These are phyloP conservation scores for Oryza longistaminata DNA, from an alignment of 176 grass and related monocot species.

Conservation along the genomic window DNA sequence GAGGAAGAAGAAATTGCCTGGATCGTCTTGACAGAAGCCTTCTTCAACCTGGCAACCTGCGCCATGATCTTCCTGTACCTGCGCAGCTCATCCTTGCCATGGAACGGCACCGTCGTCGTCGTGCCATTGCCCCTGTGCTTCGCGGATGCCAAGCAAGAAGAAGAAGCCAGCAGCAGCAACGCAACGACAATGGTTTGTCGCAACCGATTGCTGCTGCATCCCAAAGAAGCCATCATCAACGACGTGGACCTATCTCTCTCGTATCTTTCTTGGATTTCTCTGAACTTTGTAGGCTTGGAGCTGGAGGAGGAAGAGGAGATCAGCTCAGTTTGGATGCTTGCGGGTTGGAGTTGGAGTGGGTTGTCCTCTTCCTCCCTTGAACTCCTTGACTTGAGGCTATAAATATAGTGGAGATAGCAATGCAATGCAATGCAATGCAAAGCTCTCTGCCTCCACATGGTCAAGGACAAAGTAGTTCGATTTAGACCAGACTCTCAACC, in stretches of 20 bases:
- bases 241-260: not conserved
- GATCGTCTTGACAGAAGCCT: conserved; percentile 58
- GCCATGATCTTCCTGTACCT: conserved; percentile 47
- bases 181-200: conserved; percentile 4
- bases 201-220: conserved; percentile 16
- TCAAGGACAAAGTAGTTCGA: conserved; percentile 20
- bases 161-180: conserved; percentile 27
- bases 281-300: not conserved
- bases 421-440: not conserved
- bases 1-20: conserved; percentile 28
- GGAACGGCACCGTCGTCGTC: not conserved
- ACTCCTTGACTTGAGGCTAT: conserved; percentile 14
- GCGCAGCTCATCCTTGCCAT: conserved; percentile 17
- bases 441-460: not conserved
- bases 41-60: conserved; percentile 45
- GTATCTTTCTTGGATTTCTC: not conserved
- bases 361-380: conserved; percentile 37
- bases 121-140: conserved; percentile 1
- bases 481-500: not conserved
- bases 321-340: conserved; percentile 4
- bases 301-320: not conserved
- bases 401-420: conserved; percentile 13
- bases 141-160: not conserved
- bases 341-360: conserved; percentile 30
- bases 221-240: conserved; percentile 26